A percentile compares a stretch with the other conserved stretches of the same genome.
These are phyloP conservation scores for Globisporangium spinosum DNA, from an alignment of 352 stramenopile species.

Conservation along the genomic window DNA sequence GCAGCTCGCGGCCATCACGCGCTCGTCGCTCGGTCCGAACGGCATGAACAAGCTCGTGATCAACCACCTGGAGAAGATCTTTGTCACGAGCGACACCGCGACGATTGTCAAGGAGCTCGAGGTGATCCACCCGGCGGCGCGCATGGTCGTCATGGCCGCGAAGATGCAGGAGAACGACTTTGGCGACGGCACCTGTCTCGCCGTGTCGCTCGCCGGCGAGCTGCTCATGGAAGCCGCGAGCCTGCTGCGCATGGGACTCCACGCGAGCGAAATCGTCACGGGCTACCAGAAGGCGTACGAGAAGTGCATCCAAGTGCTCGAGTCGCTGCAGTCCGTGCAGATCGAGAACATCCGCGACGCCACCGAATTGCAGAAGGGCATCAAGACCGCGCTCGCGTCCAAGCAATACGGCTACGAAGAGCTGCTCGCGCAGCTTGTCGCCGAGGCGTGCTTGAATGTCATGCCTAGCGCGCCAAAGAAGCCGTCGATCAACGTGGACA, in stretches of 20 bases:
- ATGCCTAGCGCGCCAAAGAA: conserved; percentile 87
- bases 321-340: conserved; percentile 76
- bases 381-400: conserved; percentile 94
- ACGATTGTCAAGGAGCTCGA: conserved; percentile 99
- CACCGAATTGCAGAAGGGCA: conserved; percentile 83
- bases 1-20: conserved; percentile 96
- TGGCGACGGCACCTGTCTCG: conserved; percentile 95
- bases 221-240: conserved; percentile 95
- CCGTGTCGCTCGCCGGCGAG: conserved; percentile 96
- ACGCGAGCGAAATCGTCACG: conserved; percentile 96
- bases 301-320: conserved; percentile 91
- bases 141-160: conserved; percentile 97
- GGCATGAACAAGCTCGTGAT: conserved; percentile 99
- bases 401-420: conserved; percentile 98
- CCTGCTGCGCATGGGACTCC: conserved; percentile 96
- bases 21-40: conserved; percentile 97
- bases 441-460: conserved; percentile 93
- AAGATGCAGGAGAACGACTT: conserved; percentile 98
- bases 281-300: conserved; percentile 96
- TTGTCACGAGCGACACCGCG: conserved; percentile 98
- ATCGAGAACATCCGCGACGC: conserved; percentile 83
- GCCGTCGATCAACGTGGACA: conserved; percentile 94
- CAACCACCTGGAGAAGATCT: conserved; percentile 99
- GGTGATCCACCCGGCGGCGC: conserved; percentile 97
- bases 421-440: conserved; percentile 92